These are phyloP conservation scores for Arachis hypogaea DNA, from an alignment of 306 rosid species.

Conservation along the genomic window DNA sequence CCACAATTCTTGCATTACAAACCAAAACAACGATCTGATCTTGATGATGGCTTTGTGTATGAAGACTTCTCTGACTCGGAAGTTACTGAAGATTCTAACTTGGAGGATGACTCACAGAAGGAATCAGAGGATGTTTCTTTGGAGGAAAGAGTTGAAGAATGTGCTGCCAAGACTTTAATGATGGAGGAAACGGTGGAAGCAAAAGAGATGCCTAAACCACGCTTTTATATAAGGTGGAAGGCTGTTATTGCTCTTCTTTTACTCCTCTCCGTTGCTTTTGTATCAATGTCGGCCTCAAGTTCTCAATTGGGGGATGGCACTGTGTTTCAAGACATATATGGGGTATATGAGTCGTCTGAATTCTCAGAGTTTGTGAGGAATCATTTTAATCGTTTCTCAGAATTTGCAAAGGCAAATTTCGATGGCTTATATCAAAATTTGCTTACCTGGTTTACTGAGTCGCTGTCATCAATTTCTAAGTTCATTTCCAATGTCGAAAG, in stretches of 20 bases:
- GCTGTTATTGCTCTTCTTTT: constrained; percentile 46
- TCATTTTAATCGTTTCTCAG: constrained; percentile 49
- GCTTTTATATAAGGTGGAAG: constrained; percentile 47
- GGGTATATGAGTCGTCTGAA: constrained; percentile 39
- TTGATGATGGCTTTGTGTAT: constrained; percentile 47
- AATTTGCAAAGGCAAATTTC: constrained; percentile 38
- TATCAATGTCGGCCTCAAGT: constrained; percentile 44
- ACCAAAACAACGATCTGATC: constrained; percentile 63
- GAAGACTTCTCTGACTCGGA: constrained; percentile 66
- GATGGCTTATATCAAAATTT: constrained; percentile 20
- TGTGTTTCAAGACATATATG: constrained; percentile 43
- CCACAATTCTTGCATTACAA: constrained; percentile 84
- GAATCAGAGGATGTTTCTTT: constrained; percentile 66
- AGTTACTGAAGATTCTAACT: constrained; percentile 53
- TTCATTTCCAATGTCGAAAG: constrained; percentile 47
- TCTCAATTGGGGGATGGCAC: constrained; percentile 42
- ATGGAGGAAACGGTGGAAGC: constrained; percentile 45
- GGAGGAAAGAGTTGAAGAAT: constrained; percentile 40
- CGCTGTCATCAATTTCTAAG: constrained; percentile 43
- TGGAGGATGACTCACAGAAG: constrained; percentile 52
- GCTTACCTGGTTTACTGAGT: constrained; percentile 43
- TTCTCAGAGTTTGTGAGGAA: constrained; percentile 45
- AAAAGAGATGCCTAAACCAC: constrained; percentile 39
- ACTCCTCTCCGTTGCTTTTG: constrained; percentile 47
- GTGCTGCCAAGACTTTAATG: constrained; percentile 3